Evolutionary conservation across 2,329 filamentous ascomycete species (phyloP), one percentile per base, ranked within the genome.

Genomic region (Aspergillus brunneoviolaceus): DNA sequence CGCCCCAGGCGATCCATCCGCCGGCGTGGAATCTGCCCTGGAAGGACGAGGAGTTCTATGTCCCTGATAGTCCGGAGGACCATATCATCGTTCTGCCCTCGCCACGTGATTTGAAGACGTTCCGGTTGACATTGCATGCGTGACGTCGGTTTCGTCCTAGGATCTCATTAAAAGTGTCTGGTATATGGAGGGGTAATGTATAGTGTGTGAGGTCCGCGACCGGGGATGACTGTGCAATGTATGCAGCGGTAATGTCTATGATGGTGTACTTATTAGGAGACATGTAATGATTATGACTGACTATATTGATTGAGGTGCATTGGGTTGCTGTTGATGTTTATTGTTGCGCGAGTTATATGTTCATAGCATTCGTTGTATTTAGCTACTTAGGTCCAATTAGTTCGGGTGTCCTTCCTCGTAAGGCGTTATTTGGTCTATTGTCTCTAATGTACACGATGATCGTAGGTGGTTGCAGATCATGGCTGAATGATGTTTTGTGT

Each of bases 71-170:
- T 33, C 45, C 53, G 1, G 35, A 50, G 7, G 49, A 50, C 14
- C 49, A 50, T 29, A 47, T 55, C 27, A 55, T 55, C 25, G 53
- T 55, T 9, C 33, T 55, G 42, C 53, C 53, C 16, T 55, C 53
- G 29, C 53, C 53, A 25, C 19, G 53, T 16, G 53, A 55, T 16
- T 6, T 55, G 27, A 45, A 55, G 53, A 49, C 47, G 53, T 55
- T 55, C 48, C 16, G 53, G 7, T 48, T 55, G 29, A 48, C 42
- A 21, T n/a, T 55, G 27, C 21, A 55, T 16, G 10, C 25, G 23
- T 55, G 29, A 52, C 7, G 49, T 4, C 4, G 14, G 16, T 14
- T 6, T 19, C 4, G 16, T 5, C n/a, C 12, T 19, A 14, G 39
- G 5, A 2, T 45, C 19, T 0, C 12, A 4, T 2, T 4, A 16